A percentile compares a stretch with the other conserved stretches of the same genome.
Evolutionary conservation across 148 eudicot species (phyloP).

Genomic region (Camellia granthamiana): DNA sequence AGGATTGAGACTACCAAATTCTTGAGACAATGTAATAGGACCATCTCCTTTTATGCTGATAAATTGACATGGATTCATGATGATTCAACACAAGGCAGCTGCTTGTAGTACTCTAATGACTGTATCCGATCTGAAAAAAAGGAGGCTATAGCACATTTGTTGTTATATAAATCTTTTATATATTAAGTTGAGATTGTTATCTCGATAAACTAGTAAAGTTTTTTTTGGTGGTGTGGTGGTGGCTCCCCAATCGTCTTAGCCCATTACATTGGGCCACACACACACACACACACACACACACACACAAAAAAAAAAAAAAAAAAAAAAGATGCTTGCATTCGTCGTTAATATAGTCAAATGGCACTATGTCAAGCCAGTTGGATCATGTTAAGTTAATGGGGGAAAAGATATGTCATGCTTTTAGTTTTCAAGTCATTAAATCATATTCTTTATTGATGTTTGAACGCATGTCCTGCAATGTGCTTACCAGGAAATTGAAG

Average conservation of each 20-base stretch:
- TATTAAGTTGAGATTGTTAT: background rate
- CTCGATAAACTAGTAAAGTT: background rate
- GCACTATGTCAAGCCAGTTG: background rate
- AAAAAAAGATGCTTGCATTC: background rate
- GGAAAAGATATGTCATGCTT: background rate
- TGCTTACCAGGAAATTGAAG: constrained; percentile 82
- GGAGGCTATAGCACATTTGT: background rate
- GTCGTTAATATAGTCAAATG: background rate
- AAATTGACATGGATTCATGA: background rate
- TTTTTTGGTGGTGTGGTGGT: background rate
- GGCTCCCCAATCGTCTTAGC: too few species aligned
- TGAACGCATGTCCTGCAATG: background rate
- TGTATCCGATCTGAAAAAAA: background rate
- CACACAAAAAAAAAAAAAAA: too few species aligned
- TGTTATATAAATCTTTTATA: background rate
- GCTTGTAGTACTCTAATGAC: background rate
- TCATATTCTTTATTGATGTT: background rate
- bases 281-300: too few species aligned
- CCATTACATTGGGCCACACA: background rate
- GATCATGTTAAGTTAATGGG: background rate
- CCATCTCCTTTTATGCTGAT: background rate
- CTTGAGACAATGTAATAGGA: background rate
- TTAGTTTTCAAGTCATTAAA: background rate
- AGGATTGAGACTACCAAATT: background rate
- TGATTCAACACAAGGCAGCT: background rate